phyloP scores from a whole-genome alignment of 1,284 basidiomycete genomes.

The Leccinum pachyderme region DNA sequence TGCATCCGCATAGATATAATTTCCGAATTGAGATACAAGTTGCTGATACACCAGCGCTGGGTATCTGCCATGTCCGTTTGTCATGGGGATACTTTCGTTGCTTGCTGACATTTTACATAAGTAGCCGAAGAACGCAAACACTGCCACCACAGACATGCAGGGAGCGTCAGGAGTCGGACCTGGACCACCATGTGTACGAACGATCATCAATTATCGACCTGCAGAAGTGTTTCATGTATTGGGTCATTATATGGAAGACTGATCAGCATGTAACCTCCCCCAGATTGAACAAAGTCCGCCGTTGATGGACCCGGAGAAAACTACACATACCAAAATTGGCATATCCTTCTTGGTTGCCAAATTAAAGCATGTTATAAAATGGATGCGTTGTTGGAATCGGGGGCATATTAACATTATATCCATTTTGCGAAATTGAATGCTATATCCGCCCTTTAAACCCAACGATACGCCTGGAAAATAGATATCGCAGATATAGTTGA shows the following conservation, averaged over 20 bases:
- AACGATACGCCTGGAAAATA: neutral
- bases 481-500: neutral
- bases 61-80: neutral
- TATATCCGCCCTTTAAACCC: neutral
- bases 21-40: neutral
- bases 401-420: neutral
- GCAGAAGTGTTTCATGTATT: neutral
- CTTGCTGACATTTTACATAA: neutral
- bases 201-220: neutral
- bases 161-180: neutral
- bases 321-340: constrained; percentile 34
- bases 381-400: neutral
- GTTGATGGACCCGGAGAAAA: constrained; percentile 11
- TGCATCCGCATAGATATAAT: neutral
- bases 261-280: neutral
- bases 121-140: neutral
- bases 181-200: neutral
- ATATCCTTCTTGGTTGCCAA: constrained; percentile 5
- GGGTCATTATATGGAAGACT: neutral
- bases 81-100: neutral
- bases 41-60: neutral
- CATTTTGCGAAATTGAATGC: neutral
- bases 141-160: neutral
- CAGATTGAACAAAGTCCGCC: neutral
- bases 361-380: neutral